Conservation (phyloP, 1,284 basidiomycete genomes). For the Trichosporon asahii region DNA sequence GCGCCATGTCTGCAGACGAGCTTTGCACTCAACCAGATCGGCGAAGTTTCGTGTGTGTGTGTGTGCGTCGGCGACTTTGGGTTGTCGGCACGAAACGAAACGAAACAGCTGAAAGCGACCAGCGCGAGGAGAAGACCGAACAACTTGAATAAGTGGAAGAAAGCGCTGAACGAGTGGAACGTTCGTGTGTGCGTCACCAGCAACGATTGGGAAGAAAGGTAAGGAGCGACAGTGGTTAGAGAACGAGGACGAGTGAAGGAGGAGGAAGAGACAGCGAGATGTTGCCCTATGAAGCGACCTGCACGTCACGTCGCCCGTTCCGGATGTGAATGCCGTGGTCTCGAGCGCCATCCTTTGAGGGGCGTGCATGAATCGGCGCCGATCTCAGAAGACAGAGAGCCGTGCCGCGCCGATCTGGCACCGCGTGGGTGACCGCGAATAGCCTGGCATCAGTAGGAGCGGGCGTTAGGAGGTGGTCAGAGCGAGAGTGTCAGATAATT, state of each 20-base stretch:
- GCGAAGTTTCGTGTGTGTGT: not conserved
- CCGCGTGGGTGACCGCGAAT: not conserved
- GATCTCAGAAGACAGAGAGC: not conserved
- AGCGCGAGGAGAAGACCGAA: not conserved
- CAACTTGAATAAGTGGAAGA: not conserved
- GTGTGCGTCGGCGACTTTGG: not conserved
- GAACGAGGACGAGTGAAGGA: not conserved
- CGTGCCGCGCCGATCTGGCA: not conserved
- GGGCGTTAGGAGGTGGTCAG: not conserved
- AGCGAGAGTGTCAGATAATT: not conserved
- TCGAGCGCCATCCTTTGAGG: slow-evolving; percentile 1
- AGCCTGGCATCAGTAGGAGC: not conserved
- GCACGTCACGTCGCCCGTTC: not conserved
- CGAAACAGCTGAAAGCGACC: not conserved
- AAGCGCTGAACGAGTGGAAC: not conserved
- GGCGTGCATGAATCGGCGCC: not conserved
- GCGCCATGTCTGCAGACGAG: not conserved
- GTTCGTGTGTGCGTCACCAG: slow-evolving; percentile 6
- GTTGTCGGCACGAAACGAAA: not conserved
- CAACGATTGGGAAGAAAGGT: not conserved
- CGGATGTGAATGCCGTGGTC: not conserved
- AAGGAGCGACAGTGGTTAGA: not conserved
- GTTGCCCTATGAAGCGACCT: not conserved
- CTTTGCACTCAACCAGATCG: not conserved
- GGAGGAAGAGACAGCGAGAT: not conserved